A percentile compares a stretch with the other conserved stretches of the same genome.
Evolutionary conservation across 257 asterid genomes (phyloP).

Genomic region (Petunia axillaris): DNA sequence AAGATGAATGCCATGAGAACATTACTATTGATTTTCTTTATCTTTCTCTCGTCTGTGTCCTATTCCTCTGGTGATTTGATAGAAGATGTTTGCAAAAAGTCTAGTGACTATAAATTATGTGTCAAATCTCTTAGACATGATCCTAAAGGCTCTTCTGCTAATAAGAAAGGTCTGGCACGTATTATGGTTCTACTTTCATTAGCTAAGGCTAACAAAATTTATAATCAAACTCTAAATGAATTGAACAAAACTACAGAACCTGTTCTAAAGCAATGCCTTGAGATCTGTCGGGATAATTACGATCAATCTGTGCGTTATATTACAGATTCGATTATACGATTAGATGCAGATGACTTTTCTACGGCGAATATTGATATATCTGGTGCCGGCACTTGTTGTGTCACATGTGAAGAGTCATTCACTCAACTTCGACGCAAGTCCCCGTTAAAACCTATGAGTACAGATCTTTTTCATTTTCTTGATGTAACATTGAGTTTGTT

Average conservation of each 20-base stretch:
- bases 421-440: neutral
- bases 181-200: neutral
- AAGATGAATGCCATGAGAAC: neutral
- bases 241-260: neutral
- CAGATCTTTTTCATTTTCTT: neutral
- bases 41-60: neutral
- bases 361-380: neutral
- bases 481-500: neutral
- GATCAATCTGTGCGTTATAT: neutral
- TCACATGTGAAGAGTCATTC: neutral
- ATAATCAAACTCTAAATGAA: neutral
- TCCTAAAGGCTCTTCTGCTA: neutral
- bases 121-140: neutral
- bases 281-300: neutral
- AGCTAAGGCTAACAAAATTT: neutral
- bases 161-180: neutral
- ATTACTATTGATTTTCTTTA: too few species aligned
- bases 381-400: neutral
- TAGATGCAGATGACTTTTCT: neutral
- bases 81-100: neutral
- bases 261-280: neutral
- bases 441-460: neutral
- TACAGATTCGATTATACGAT: neutral
- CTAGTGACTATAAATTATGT: neutral
- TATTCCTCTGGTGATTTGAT: neutral